phyloP scores from a whole-genome alignment of 139 green algal species.

The Parachlorella kessleri region DNA sequence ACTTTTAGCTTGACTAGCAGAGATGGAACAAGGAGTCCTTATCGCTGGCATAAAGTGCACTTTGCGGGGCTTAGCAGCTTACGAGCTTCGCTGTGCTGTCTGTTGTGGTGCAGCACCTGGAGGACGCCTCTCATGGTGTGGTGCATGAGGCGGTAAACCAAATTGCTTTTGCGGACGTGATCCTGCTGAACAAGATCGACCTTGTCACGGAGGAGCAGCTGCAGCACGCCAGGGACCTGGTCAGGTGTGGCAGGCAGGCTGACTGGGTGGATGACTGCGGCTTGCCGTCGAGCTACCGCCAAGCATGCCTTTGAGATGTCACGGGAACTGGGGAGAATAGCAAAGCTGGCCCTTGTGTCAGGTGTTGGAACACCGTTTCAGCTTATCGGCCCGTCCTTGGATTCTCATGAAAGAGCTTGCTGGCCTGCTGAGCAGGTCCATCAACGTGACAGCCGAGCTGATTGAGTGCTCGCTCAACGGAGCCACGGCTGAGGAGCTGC shows the following conservation, averaged over 20 bases:
- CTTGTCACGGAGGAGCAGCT: slow-evolving; percentile 54
- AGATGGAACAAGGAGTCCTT: slow-evolving; percentile 44
- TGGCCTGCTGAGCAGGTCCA: too few species aligned
- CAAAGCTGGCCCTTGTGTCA: too few species aligned
- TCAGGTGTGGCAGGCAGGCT: slow-evolving; percentile 4
- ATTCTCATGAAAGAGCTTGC: too few species aligned
- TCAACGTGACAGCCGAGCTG: slow-evolving; percentile 75
- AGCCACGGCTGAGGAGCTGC: background rate
- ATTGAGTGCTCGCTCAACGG: slow-evolving; percentile 71
- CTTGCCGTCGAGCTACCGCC: too few species aligned
- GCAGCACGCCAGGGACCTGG: slow-evolving; percentile 1
- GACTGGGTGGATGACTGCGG: too few species aligned
- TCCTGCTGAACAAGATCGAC: slow-evolving; percentile 91
- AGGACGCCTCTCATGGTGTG: slow-evolving; percentile 73
- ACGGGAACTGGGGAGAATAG: too few species aligned
- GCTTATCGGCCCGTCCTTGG: too few species aligned
- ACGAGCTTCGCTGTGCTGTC: slow-evolving; percentile 71
- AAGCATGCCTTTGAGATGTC: too few species aligned
- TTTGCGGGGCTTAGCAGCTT: background rate
- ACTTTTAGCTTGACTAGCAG: background rate
- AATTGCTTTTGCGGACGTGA: slow-evolving; percentile 87
- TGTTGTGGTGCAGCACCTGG: slow-evolving; percentile 66
- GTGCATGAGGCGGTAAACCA: slow-evolving; percentile 79
- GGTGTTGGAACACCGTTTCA: too few species aligned
- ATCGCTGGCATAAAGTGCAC: slow-evolving; percentile 20